Percentiles rank a stretch among this genome's conserved stretches.
These are phyloP conservation scores for Suhomyces xylopsoci DNA, from an alignment of 805 yeast genomes.

Conservation along the genomic window DNA sequence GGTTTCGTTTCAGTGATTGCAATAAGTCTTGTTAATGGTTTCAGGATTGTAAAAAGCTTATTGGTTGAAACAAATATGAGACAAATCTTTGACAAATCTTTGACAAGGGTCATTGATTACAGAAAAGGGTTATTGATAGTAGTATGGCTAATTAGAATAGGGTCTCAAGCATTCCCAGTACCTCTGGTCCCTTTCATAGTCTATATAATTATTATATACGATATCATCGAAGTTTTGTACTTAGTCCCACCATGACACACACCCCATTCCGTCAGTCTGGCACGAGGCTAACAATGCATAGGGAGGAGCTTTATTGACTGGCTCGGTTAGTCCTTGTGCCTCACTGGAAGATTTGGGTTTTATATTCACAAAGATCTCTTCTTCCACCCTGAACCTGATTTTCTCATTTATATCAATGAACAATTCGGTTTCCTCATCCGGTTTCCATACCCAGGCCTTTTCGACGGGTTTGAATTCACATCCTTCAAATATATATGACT, in stretches of 20 bases:
- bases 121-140: no score
- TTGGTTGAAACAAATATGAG: no score
- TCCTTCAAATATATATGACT: conserved; percentile 73
- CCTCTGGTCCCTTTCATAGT: no score
- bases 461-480: conserved; percentile 68
- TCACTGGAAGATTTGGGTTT: conserved; percentile 73
- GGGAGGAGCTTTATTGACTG: conserved; percentile 58
- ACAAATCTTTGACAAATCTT: no score
- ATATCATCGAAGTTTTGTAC: not conserved
- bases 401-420: conserved; percentile 89
- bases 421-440: conserved; percentile 69
- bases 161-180: no score
- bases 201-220: not conserved
- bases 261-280: conserved; percentile 95
- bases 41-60: no score
- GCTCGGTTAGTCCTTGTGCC: conserved; percentile 37
- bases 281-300: conserved; percentile 86
- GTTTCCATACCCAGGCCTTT: conserved; percentile 94
- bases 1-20: no score
- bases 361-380: conserved; percentile 78
- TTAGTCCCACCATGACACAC: conserved; percentile 91
- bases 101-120: no score
- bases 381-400: conserved; percentile 87
- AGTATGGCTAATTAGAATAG: no score
- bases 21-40: no score